These are phyloP conservation scores for Phytophthora foliorum DNA, from an alignment of 352 stramenopile genomes.

Conservation along the genomic window DNA sequence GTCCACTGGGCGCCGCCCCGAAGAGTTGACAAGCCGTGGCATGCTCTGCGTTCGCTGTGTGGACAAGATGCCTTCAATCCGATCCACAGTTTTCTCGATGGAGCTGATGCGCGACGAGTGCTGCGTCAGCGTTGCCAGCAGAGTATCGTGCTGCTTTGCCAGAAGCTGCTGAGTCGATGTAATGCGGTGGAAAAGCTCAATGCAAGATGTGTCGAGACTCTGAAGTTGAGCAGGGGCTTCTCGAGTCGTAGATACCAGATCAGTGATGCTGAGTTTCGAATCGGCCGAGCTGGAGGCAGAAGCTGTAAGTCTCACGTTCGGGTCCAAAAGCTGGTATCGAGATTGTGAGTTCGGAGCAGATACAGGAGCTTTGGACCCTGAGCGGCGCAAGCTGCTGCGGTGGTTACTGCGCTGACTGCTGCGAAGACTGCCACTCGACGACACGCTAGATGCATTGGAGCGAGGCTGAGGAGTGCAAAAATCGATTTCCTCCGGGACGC, in stretches of 20 bases:
- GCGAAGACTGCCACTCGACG: slow-evolving; percentile 21
- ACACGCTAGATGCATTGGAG: slow-evolving; percentile 38
- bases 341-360: slow-evolving; percentile 25
- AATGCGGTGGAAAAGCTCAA: slow-evolving; percentile 71
- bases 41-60: slow-evolving; percentile 35
- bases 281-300: slow-evolving; percentile 20
- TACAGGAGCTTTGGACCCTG: slow-evolving; percentile 9
- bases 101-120: slow-evolving; percentile 62
- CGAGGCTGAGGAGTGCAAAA: slow-evolving; percentile 34
- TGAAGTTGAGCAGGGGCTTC: slow-evolving; percentile 30
- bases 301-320: slow-evolving; percentile 30
- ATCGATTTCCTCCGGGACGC: slow-evolving; percentile 58
- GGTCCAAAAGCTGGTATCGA: slow-evolving; percentile 47
- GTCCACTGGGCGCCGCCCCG: slow-evolving; percentile 17
- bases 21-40: slow-evolving; percentile 11
- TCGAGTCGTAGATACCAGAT: slow-evolving; percentile 31
- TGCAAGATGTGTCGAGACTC: slow-evolving; percentile 40
- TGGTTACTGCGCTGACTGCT: slow-evolving; percentile 14
- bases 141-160: slow-evolving; percentile 54
- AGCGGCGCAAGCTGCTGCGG: slow-evolving; percentile 22
- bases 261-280: slow-evolving; percentile 39
- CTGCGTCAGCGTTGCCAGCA: slow-evolving; percentile 54
- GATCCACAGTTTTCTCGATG: slow-evolving; percentile 58
- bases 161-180: slow-evolving; percentile 77
- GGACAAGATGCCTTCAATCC: slow-evolving; percentile 55